Evolutionary conservation across 164 flowering plant species (phyloP), one percentile per base, ranked within the genome.

Genomic region (Tinospora cordifolia): DNA sequence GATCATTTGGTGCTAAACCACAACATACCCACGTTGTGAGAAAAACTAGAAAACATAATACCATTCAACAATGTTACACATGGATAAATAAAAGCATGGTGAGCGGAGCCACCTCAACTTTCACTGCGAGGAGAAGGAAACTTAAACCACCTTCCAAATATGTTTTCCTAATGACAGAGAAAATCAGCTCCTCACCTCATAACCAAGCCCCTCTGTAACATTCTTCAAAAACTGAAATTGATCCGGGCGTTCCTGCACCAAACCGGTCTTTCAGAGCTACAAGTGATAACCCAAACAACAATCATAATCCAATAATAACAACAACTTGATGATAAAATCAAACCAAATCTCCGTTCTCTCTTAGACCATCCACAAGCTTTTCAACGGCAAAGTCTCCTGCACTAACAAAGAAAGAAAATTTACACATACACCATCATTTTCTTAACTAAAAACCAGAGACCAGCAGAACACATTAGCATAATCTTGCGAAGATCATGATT

Each of bases 331-430:
- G 19, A 12, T 64, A 69, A 72, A 41, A 67, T 39, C 26, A 75
- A 77, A 88, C 93, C 89, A 66, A 79, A 70, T 68, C 72, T 30
- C 77, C 83, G 67, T 77, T 82, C 65, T 77, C 88, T 58, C 24
- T 44, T 13, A 77, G 67, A 58, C 84, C 71, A 63, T 78, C 83
- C 68, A 86, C 70, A 40, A 91, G 90, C 66, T 75, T 84, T 70
- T 87, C 87, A 70, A 89, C 71, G 24, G 91, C 91, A 78, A 71
- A 77, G 40, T 88, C 94, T 60, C 90, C 94, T 91, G 82, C 73
- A 78, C 44, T 64, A 69, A 57, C 26, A 75, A 19, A 57, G 12
- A 67, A 41, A 15, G 21, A 54, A 54, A n/a, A 54, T 54, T 54
- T 17, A 54, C n/a, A 19, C 21, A 54, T 54, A 19, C 21, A 21